Percentiles rank a stretch among this genome's conserved stretches.
phyloP scores from a whole-genome alignment of 768 basidiomycete species.

The Pulveroboletus sp. region DNA sequence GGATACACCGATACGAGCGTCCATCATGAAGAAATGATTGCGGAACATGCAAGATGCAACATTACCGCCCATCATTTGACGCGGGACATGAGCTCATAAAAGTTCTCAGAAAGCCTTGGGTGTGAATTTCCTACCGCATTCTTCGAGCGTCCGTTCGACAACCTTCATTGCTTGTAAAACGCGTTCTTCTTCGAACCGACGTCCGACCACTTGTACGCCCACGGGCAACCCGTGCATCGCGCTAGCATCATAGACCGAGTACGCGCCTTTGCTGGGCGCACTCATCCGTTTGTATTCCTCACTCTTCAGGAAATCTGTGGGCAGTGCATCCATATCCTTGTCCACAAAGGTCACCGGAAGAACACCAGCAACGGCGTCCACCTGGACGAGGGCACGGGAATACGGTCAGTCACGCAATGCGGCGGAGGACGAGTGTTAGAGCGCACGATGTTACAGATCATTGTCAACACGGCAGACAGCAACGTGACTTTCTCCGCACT shows the following conservation, averaged over 20 bases:
- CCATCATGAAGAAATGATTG: too few species aligned
- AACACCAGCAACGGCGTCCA: slow-evolving; percentile 58
- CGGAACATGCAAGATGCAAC: too few species aligned
- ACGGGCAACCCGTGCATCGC: slow-evolving; percentile 67
- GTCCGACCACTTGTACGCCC: slow-evolving; percentile 61
- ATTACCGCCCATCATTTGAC: too few species aligned
- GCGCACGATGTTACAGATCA: slow-evolving; percentile 43
- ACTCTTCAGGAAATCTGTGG: slow-evolving; percentile 25
- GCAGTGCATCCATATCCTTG: slow-evolving; percentile 37
- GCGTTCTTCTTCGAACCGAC: slow-evolving; percentile 67
- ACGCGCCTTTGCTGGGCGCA: slow-evolving; percentile 42
- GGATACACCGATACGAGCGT: too few species aligned
- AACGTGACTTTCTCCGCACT: slow-evolving; percentile 34
- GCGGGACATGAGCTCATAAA: too few species aligned
- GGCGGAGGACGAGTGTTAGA: background rate
- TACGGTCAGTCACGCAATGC: background rate
- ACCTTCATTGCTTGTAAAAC: slow-evolving; percentile 68
- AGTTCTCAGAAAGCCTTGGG: slow-evolving; percentile 26
- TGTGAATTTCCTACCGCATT: slow-evolving; percentile 19
- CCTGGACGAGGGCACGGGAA: slow-evolving; percentile 27
- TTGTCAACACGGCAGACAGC: slow-evolving; percentile 31
- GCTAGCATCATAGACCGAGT: slow-evolving; percentile 52
- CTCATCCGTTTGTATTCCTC: slow-evolving; percentile 35
- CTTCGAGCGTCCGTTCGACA: slow-evolving; percentile 36
- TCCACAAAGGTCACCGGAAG: slow-evolving; percentile 56